Percentiles rank a stretch among this genome's conserved stretches.
These are phyloP conservation scores for Ustilago shanxiensis DNA, from an alignment of 1,284 basidiomycete genomes.

Conservation along the genomic window DNA sequence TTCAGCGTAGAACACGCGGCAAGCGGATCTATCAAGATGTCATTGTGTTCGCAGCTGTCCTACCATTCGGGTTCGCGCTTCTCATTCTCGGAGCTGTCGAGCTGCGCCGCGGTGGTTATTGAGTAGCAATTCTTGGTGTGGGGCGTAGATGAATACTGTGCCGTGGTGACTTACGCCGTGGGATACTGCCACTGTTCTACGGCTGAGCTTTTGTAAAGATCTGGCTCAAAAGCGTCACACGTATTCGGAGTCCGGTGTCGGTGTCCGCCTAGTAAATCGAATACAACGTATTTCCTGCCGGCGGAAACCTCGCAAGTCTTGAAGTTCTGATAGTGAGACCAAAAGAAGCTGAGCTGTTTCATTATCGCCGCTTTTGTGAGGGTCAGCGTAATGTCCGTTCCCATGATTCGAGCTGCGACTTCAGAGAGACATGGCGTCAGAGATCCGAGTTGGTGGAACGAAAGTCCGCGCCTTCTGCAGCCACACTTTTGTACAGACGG, in stretches of 20 bases:
- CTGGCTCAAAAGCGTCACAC: background rate
- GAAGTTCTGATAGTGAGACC: background rate
- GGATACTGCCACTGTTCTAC: background rate
- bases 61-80: constrained; percentile 57
- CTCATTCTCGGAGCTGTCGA: constrained; percentile 50
- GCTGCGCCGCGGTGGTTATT: constrained; percentile 49
- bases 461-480: constrained; percentile 10
- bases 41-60: constrained; percentile 51
- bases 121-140: background rate
- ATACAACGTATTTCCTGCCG: background rate
- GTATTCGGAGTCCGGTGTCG: background rate
- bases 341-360: background rate
- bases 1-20: constrained; percentile 58
- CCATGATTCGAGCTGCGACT: too few species aligned
- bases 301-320: background rate
- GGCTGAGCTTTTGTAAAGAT: background rate
- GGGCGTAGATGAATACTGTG: background rate
- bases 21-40: constrained; percentile 55
- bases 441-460: background rate
- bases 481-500: background rate
- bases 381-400: too few species aligned
- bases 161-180: background rate
- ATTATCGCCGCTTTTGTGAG: too few species aligned
- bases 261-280: background rate
- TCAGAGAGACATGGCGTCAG: background rate